phyloP scores from a whole-genome alignment of 139 green algal genomes.

The Coelastrella sp. region DNA sequence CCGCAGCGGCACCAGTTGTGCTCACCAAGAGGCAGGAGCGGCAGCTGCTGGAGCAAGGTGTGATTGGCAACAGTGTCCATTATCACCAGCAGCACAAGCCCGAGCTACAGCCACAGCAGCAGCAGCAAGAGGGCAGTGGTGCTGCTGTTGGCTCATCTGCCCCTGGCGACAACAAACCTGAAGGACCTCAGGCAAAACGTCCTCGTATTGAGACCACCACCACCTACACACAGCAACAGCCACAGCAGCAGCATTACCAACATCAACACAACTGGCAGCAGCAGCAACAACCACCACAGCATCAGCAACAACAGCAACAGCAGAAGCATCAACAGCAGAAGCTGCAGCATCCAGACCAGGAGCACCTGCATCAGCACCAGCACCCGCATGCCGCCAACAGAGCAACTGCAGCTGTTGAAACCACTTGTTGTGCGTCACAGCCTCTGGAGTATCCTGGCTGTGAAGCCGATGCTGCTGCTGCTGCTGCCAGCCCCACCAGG shows the following conservation, averaged over 20 bases:
- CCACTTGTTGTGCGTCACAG: neutral
- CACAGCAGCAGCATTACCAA: neutral
- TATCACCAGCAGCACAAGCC: constrained; percentile 14
- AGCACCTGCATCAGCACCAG: constrained; percentile 11
- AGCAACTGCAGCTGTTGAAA: neutral
- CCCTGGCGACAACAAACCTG: neutral
- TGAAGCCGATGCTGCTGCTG: neutral
- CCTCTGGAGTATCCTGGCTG: neutral
- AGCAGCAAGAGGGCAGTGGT: neutral
- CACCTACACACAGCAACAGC: neutral
- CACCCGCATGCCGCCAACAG: neutral
- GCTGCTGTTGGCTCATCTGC: neutral
- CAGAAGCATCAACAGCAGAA: constrained; percentile 14
- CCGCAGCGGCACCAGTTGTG: constrained; percentile 17
- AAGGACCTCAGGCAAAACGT: neutral
- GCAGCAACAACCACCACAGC: neutral
- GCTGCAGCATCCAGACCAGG: neutral
- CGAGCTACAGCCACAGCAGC: constrained; percentile 9
- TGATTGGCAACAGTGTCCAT: neutral
- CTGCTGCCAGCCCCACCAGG: constrained; percentile 1
- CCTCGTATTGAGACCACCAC: neutral
- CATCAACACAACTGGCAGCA: neutral
- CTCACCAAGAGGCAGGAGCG: constrained; percentile 32
- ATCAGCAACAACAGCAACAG: constrained; percentile 21
- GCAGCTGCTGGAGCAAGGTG: constrained; percentile 11